Percentiles rank a stretch among this genome's conserved stretches.
phyloP scores from a whole-genome alignment of 78 protist genomes.

The slime mould (Dictyostelium discoideum) region DNA sequence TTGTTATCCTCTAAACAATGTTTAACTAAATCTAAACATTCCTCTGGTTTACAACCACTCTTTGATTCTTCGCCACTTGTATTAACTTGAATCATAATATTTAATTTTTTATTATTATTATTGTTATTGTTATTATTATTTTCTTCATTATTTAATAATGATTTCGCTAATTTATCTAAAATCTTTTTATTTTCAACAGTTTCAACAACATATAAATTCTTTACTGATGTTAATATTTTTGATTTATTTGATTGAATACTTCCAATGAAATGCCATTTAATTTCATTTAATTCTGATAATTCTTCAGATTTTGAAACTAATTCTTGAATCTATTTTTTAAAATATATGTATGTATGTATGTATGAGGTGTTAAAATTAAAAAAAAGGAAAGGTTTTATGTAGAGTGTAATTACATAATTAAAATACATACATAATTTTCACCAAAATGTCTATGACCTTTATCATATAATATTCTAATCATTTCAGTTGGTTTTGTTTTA shows the following conservation, averaged over 20 bases:
- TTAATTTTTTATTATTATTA: neutral
- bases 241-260: constrained; percentile 76
- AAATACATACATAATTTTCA: constrained; percentile 67
- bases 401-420: too few species aligned
- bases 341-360: too few species aligned
- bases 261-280: constrained; percentile 83
- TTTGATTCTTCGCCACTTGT: constrained; percentile 78
- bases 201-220: constrained; percentile 25
- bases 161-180: constrained; percentile 44
- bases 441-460: constrained; percentile 80
- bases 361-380: too few species aligned
- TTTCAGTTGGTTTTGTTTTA: constrained; percentile 68
- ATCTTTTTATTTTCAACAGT: constrained; percentile 31
- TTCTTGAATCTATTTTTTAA: constrained; percentile 61
- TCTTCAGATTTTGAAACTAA: constrained; percentile 63
- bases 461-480: constrained; percentile 53
- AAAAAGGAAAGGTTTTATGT: too few species aligned
- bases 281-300: constrained; percentile 38
- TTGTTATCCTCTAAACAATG: neutral
- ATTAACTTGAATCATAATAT: constrained; percentile 80
- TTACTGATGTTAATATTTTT: constrained; percentile 11
- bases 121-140: neutral
- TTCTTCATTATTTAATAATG: neutral
- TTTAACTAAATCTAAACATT: constrained; percentile 27
- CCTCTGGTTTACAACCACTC: constrained; percentile 64